phyloP scores from a whole-genome alignment of 176 grass and related monocot genomes.

The Carex pumila region DNA sequence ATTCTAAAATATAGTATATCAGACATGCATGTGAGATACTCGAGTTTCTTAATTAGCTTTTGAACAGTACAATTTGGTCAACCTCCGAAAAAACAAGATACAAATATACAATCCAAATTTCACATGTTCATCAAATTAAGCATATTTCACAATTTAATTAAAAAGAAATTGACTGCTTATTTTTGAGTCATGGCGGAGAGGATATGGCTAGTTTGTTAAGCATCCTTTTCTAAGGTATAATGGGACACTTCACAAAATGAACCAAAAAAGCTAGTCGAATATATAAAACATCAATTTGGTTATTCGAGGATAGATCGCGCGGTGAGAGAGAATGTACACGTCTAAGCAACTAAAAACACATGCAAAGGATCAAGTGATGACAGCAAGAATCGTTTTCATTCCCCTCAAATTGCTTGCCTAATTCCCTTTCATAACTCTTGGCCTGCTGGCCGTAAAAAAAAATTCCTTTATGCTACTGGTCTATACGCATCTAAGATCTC shows the following conservation, averaged over 20 bases:
- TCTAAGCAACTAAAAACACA: constrained; percentile 7
- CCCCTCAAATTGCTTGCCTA: not conserved
- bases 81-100: not conserved
- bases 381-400: not conserved
- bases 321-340: not conserved
- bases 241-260: not conserved
- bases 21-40: not conserved
- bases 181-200: not conserved
- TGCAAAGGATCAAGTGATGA: constrained; percentile 5
- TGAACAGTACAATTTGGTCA: not conserved
- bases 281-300: constrained; percentile 1
- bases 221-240: not conserved
- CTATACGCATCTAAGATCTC: constrained; percentile 7
- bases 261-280: not conserved
- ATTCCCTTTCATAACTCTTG: not conserved
- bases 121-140: not conserved
- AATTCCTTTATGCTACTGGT: not conserved
- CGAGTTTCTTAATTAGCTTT: not conserved
- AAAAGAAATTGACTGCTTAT: not conserved
- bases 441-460: not conserved
- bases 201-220: not conserved
- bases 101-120: not conserved
- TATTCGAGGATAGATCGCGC: not conserved
- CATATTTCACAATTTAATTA: not conserved
- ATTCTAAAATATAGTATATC: not conserved